Base-by-base conservation (phyloP, 2,329 filamentous ascomycete genomes). In the Sporothrix brunneoviolacea region DNA sequence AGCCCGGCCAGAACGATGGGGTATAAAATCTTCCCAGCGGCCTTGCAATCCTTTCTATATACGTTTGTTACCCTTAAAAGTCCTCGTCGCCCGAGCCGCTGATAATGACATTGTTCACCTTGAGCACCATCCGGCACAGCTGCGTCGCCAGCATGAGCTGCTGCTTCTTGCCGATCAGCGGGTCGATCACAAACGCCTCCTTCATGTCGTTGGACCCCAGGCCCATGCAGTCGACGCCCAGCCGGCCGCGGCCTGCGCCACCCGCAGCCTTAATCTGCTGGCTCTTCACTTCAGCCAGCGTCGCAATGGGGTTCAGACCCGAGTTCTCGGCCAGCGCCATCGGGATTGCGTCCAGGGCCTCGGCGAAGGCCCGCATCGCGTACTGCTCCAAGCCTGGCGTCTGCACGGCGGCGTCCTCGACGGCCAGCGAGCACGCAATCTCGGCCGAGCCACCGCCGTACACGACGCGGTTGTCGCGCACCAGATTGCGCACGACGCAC, bases 251-350 rank as follows among this genome's bases (percentile, higher is more conserved):
- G 46, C 66, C 57, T 21, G 69, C 68, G 19, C 32, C 46, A 43
- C 65, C 58, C 22, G 70, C 67, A 8, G 82, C 86, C 76, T 91
- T 95, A 62, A 94, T 86, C 72, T 98, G 93, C 71, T 94, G 84
- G 61, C 89, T 94, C 80, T 98, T 98, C 73, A 98, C 83, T 64
- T 87, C 85, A 32, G 93, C 91, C 51, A 98, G 79, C 8, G 91
- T 95, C 62, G 96, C 90, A 61, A 98, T 98, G 15, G 93, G 89
- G 70, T 89, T 95, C 56, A 97, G 76, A 55, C 93, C 93, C 59
- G 88, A 95, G 78, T 98, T 98, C 78, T 98, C 91, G 9, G 93
- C 91, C 54, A 98, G 78, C 2, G 93, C 89, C 89, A 98, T 93
- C 30, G 93, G 93, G 1, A 98, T 79, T 2, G 88, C 79, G 68